These are phyloP conservation scores for Psilocybe cyanescens DNA, from an alignment of 768 basidiomycete genomes.

Conservation along the genomic window DNA sequence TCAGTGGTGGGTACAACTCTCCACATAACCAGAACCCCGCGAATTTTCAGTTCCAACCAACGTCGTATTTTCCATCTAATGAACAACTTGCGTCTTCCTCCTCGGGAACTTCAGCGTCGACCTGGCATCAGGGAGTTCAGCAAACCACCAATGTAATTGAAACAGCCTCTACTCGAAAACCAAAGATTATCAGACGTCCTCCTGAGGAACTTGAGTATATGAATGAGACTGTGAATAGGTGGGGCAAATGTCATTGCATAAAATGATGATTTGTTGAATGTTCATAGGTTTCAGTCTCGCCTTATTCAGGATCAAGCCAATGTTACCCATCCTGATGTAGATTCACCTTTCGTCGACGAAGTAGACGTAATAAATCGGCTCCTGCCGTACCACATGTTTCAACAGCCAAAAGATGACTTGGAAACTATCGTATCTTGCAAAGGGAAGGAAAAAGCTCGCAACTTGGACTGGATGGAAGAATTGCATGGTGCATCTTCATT, in stretches of 20 bases:
- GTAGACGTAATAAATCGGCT: conserved; percentile 71
- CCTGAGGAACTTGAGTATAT: conserved; percentile 56
- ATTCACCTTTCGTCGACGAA: conserved; percentile 67
- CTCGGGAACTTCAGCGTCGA: conserved; percentile 23
- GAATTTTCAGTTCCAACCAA: conserved; percentile 13
- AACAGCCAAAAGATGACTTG: conserved; percentile 73
- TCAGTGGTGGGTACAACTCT: conserved; percentile 37
- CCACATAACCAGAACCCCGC: conserved; percentile 26
- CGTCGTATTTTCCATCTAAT: conserved; percentile 19
- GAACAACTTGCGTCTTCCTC: conserved; percentile 28
- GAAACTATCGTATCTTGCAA: conserved; percentile 42
- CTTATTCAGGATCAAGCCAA: conserved; percentile 66
- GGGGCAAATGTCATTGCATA: conserved; percentile 1
- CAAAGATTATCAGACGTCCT: conserved; percentile 34
- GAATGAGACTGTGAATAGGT: conserved; percentile 53
- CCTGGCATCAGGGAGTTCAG: conserved; percentile 27
- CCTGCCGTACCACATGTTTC: conserved; percentile 81
- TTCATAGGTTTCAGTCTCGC: conserved; percentile 53
- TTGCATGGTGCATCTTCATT: conserved; percentile 46
- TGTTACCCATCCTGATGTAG: conserved; percentile 66
- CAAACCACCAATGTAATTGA: conserved; percentile 11
- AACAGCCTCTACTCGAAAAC: conserved; percentile 8
- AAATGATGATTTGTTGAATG: conserved; percentile 1
- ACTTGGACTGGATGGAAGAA: conserved; percentile 47
- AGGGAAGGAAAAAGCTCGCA: conserved; percentile 65